Conservation (phyloP, 805 yeast genomes). For the Kluyveromyces wickerhamii region DNA sequence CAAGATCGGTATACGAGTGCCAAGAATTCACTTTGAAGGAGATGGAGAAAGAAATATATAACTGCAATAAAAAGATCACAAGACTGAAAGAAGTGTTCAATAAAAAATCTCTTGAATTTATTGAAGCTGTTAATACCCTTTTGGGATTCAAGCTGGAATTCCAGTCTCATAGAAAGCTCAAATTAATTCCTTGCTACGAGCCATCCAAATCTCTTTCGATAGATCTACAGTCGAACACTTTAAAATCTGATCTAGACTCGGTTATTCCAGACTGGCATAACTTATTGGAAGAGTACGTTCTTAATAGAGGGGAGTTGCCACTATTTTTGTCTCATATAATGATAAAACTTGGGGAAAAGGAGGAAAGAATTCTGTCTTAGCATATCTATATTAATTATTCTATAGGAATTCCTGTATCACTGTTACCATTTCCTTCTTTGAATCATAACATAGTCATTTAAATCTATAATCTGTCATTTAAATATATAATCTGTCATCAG, state of each 20-base stretch:
- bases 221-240: constrained; percentile 46
- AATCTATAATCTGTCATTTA: too few species aligned
- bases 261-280: constrained; percentile 36
- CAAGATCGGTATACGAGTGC: constrained; percentile 56
- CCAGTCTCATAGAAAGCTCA: constrained; percentile 45
- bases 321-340: constrained; percentile 73
- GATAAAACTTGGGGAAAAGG: constrained; percentile 57
- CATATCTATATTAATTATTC: too few species aligned
- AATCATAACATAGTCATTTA: too few species aligned
- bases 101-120: constrained; percentile 61
- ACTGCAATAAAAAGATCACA: constrained; percentile 41
- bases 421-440: too few species aligned
- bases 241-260: constrained; percentile 38
- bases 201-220: constrained; percentile 41
- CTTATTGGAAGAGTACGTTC: constrained; percentile 58
- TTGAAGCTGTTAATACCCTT: constrained; percentile 56
- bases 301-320: constrained; percentile 60
- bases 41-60: constrained; percentile 40
- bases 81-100: constrained; percentile 51
- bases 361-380: too few species aligned
- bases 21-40: constrained; percentile 45
- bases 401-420: too few species aligned
- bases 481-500: too few species aligned
- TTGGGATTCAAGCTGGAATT: constrained; percentile 73
- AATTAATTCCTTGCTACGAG: constrained; percentile 43